Evolutionary conservation across 2,329 filamentous ascomycete species (phyloP), one percentile per base, ranked within the genome.

Genomic region (Fusarium azukiicola): DNA sequence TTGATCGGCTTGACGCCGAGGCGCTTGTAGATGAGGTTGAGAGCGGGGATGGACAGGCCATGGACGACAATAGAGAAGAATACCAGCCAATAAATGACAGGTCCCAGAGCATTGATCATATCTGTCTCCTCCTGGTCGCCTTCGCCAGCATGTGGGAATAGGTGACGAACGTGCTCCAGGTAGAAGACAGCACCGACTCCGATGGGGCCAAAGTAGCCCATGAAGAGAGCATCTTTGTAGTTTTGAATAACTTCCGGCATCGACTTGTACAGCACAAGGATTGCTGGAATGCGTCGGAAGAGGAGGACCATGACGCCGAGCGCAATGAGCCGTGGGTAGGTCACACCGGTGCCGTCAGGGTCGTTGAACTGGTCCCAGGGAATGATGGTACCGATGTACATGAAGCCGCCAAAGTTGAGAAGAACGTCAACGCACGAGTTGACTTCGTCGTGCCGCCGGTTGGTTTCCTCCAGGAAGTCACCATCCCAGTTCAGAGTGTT

Each of bases 121-220:
- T 86, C 80, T 0, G 80, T 81, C 66, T 87, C 86, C 40, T 85
- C 85, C 23, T 82, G 80, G 67, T 88, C 87, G 5, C 84, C 86
- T 4, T 85, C 72, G 38, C 82, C 85, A 0, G 83, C 73, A 9
- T 85, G 73, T 1, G 88, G 88, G 72, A 90, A 89, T 7, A 91
- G 80, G 16, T 90, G 85, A 12, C 85, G 84, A 4, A 88, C 87
- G 73, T 90, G 89, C 78, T 90, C 88, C 19, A 97, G 90, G 85
- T 97, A 97, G 85, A 96, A 97, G 36, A 96, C 91, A 1, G 96
- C 95, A 27, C 94, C 95, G 13, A 96, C 95, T 4, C 96, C 96
- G 63, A 97, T 96, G 0, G 96, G 96, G 0, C 95, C 96, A 80
- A 97, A 97, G 74, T 93, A 93, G 0, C 92, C 92, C 91, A 94